Base-by-base conservation (phyloP, 805 yeast genomes). In the Ogataea sp. region DNA sequence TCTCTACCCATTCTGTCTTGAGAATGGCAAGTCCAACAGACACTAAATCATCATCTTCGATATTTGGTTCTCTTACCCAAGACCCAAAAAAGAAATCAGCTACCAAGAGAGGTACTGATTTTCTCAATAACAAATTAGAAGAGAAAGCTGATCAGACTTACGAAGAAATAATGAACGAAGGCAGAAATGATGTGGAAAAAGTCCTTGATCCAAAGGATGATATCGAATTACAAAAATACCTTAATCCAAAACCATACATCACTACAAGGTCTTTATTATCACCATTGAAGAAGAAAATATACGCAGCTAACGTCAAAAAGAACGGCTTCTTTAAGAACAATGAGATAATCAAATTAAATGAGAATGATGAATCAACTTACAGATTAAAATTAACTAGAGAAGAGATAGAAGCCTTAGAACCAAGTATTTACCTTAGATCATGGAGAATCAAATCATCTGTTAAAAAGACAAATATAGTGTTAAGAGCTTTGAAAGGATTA, bases 381-480 rank as follows among this genome's bases (percentile, higher is more conserved):
- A 71, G 68, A 46, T 64, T 90, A 45, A 62, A 68, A 26, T 68
- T 90, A 38, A 65, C 76, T 4, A 64, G 65, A 30, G 70, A 73
- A 40, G 95, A 88, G 58, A 76, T 86, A 40, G 83, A 81, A 39
- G 74, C 80, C 2, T 68, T 90, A 43, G 96, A 88, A 60, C 97
- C 97, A 20, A 78, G 93, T 11, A 74, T 90, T n/a, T 87, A 78
- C 61, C 62, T 84, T 41, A 73, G 82, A 57, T 83, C 95, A 10
- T 80, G 71, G 67, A 74, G 97, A 61, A 71, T 89, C 50, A 86
- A 86, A 59, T 75, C 89, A n/a, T 80, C 95, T 6, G 75, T 82
- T 68, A 90, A 90, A 63, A 90, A 90, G 64, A 86, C 93, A 34
- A 86, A 86, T 10, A 67, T 78, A 30, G 83, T 87, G 36, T 68